Base-by-base conservation (phyloP, 495 filamentous ascomycete species). In the Aspergillus egyptiacus region DNA sequence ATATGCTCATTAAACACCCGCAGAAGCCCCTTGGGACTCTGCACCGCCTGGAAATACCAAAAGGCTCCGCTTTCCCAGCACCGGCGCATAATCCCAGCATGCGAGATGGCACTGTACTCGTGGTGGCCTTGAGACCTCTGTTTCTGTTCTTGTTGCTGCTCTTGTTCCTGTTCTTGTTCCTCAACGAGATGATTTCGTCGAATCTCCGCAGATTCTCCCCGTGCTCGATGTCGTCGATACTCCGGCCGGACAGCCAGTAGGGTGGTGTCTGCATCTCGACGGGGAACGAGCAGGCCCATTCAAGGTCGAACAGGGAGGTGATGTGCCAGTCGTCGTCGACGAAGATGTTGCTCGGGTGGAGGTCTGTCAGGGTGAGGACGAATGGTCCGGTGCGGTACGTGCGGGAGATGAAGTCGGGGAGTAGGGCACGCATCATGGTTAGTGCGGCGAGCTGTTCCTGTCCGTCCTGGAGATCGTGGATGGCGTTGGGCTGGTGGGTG, bases 281-380 rank as follows among this genome's bases (percentile, higher is more conserved):
- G 24, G 53, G 53, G 0, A 46, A 32, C 11, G 65, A 45, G 46
- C 60, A 67, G 17, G 61, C 41, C 59, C 59, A 62, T 38, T 64
- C 59, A 0, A 64, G 42, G 32, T 64, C 56, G 22, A 64, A 41
- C 2, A 64, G 22, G 17, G 0, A 53, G 14, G 34, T 57, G 20
- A 62, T 52, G 39, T 60, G 31, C 59, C 59, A 62, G 2, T 63
- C 11, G 0, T 49, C 32, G 38, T 72, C 67, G 35, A 70, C 64
- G 25, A 70, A 63, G 22, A 70, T 62, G 23, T 69, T 72, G 31
- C 60, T 66, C 22, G 15, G 50, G 45, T 66, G 54, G 3, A 66
- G 58, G 39, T 66, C 60, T 1, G 59, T 62, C 10, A 65, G 57
- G 0, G n/a, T 50, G 6, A 58, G 40, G 6, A 62, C 11, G 36